These are phyloP conservation scores for Cryphonectria nitschkei DNA, from an alignment of 2,329 filamentous ascomycete species.

Conservation along the genomic window DNA sequence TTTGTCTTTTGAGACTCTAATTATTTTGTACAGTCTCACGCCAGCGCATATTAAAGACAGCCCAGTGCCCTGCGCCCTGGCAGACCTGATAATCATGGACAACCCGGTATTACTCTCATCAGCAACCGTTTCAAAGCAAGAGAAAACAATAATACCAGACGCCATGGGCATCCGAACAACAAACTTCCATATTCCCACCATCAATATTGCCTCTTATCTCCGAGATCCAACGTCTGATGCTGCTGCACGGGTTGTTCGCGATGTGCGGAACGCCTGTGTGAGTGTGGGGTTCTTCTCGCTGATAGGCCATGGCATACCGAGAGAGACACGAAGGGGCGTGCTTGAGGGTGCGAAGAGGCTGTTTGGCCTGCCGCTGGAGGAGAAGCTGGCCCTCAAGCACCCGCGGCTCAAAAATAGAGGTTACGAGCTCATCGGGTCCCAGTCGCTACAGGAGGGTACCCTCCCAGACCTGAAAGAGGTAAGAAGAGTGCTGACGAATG, in stretches of 20 bases:
- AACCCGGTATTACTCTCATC: not conserved
- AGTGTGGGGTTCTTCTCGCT: constrained; percentile 38
- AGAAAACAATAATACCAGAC: not conserved
- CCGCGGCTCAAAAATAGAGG: constrained; percentile 44
- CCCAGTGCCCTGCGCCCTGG: not conserved
- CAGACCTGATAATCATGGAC: not conserved
- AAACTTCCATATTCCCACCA: constrained; percentile 36
- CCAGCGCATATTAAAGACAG: not conserved
- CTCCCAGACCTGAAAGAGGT: constrained; percentile 53
- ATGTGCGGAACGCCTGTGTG: constrained; percentile 40
- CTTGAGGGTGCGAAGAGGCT: constrained; percentile 44
- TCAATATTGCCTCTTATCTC: constrained; percentile 40
- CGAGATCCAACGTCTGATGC: constrained; percentile 35
- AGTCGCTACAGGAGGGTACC: constrained; percentile 48
- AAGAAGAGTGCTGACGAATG: not conserved
- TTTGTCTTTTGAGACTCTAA: not conserved
- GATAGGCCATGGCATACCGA: constrained; percentile 35
- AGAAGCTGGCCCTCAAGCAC: constrained; percentile 43
- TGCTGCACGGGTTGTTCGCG: constrained; percentile 36
- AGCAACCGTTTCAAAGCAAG: not conserved
- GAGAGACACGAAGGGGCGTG: constrained; percentile 31
- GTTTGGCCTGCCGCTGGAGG: constrained; percentile 51
- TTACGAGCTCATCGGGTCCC: constrained; percentile 52
- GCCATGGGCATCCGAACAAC: constrained; percentile 3
- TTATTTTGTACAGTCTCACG: not conserved